Percentiles rank a stretch among this genome's conserved stretches.
Conservation (phyloP, 2,329 filamentous ascomycete genomes). For the Epichloe coenophiala region DNA sequence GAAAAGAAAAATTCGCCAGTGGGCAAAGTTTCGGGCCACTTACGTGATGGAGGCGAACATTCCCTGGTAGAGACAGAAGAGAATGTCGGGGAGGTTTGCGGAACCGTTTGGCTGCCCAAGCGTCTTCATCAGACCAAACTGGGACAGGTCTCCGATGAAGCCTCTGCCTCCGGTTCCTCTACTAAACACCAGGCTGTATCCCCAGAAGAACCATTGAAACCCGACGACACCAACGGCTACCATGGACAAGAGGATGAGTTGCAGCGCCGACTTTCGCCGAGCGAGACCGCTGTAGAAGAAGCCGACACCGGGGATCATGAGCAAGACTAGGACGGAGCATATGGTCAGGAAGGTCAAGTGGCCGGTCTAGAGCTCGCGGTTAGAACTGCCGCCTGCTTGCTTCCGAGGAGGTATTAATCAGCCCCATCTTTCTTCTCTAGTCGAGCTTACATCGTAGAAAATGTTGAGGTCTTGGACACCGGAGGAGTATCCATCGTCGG, state of each 20-base stretch:
- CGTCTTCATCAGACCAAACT: conserved; percentile 71
- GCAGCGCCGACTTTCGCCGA: conserved; percentile 76
- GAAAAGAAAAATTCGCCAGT: neutral
- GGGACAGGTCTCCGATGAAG: conserved; percentile 67
- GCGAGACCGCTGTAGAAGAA: conserved; percentile 92
- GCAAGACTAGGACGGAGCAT: conserved; percentile 64
- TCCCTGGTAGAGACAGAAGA: conserved; percentile 78
- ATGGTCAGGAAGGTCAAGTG: conserved; percentile 73
- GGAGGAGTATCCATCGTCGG: conserved; percentile 37
- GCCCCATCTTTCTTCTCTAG: neutral
- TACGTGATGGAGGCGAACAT: conserved; percentile 86
- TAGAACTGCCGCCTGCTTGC: neutral
- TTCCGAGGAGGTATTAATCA: neutral
- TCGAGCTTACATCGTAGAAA: conserved; percentile 57
- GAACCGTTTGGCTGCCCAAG: conserved; percentile 64
- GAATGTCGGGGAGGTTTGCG: conserved; percentile 58
- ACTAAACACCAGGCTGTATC: conserved; percentile 75
- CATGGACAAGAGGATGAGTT: conserved; percentile 74
- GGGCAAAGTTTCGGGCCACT: conserved; percentile 21
- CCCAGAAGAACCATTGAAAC: conserved; percentile 97
- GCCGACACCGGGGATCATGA: conserved; percentile 88
- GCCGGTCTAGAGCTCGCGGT: conserved; percentile 41
- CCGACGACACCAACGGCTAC: conserved; percentile 67
- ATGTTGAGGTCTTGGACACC: conserved; percentile 61
- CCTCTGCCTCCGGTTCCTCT: conserved; percentile 52